Evolutionary conservation across 1,284 basidiomycete genomes (phyloP).

Genomic region (Schizophyllum amplum): DNA sequence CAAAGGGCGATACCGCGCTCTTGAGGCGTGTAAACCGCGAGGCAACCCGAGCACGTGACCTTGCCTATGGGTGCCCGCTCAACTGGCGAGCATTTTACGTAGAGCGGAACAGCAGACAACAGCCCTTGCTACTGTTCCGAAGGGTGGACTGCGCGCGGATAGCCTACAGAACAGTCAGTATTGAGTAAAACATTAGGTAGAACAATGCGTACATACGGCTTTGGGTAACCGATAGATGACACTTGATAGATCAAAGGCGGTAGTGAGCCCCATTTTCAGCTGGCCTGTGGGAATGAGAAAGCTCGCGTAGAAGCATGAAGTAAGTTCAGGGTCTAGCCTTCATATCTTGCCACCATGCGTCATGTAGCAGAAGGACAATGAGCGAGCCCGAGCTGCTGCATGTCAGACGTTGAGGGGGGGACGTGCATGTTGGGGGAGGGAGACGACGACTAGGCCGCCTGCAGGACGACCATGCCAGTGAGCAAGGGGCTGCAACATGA

Average conservation of each 20-base stretch:
- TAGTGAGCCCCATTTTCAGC: not conserved
- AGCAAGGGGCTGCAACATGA: not conserved
- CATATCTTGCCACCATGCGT: not conserved
- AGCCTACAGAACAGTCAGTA: not conserved
- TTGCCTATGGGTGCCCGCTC: not conserved
- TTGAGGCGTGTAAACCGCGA: not conserved
- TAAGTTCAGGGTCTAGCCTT: not conserved
- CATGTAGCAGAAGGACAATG: not conserved
- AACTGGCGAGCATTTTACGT: not conserved
- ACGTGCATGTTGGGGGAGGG: not conserved
- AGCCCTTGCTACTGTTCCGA: not conserved
- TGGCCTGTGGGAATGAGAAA: not conserved
- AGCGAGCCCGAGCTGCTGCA: not conserved
- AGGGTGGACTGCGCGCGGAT: not conserved
- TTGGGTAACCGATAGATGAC: too few relatives aligned
- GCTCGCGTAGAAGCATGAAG: not conserved
- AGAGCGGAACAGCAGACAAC: not conserved
- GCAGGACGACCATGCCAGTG: not conserved
- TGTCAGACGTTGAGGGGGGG: not conserved
- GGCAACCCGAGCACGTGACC: not conserved
- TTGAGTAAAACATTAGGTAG: not conserved
- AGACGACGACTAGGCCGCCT: not conserved
- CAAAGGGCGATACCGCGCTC: not conserved
- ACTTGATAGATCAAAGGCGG: too few relatives aligned
- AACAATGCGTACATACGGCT: not conserved